Evolutionary conservation across 2,329 filamentous ascomycete species (phyloP), one percentile per base, ranked within the genome.

Genomic region (Colletotrichum aenigma): DNA sequence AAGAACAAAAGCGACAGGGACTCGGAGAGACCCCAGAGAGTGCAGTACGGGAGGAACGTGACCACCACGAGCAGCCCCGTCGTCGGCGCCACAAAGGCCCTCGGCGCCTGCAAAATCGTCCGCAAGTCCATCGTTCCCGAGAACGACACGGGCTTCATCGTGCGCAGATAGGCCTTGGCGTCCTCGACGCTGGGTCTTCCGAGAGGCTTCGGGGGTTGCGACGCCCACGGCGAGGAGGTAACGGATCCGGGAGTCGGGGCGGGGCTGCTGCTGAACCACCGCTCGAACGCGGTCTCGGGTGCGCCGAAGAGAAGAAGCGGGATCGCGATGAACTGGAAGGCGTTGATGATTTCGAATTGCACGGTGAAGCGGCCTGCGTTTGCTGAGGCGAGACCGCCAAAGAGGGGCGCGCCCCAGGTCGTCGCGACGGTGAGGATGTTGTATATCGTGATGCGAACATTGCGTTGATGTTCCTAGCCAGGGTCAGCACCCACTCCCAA

Each of bases 271-370:
- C 68, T 81, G 66, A 77, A 82, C 15, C 85, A 80, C 9, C 89
- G 87, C 74, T 89, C 85, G 78, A 88, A 92, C 3, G 85, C 82
- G 0, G 90, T 91, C 81, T 92, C 91, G 2, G 90, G 89, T 0
- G 85, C 85, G 6, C 84, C 87, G 3, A 92, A 79, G 24, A 86
- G 81, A 4, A 91, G 78, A 6, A 90, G 81, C 1, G 89, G 81
- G 5, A 91, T 81, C 4, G 88, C 86, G 28, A 88, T 60, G 7
- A 86, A 81, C 71, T 89, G 84, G 74, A 92, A 87, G 56, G 84
- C 81, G 79, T 84, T 88, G 76, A 91, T 84, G 62, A 91, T 86
- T 75, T 87, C 86, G 76, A 91, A 91, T 73, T 89, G 89, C 28
- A 87, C 81, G 15, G 84, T 84, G 79, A 88, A 88, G 8, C 87